Base-by-base conservation (phyloP, 2,329 filamentous ascomycete genomes). In the Chrysoporthe puriensis region DNA sequence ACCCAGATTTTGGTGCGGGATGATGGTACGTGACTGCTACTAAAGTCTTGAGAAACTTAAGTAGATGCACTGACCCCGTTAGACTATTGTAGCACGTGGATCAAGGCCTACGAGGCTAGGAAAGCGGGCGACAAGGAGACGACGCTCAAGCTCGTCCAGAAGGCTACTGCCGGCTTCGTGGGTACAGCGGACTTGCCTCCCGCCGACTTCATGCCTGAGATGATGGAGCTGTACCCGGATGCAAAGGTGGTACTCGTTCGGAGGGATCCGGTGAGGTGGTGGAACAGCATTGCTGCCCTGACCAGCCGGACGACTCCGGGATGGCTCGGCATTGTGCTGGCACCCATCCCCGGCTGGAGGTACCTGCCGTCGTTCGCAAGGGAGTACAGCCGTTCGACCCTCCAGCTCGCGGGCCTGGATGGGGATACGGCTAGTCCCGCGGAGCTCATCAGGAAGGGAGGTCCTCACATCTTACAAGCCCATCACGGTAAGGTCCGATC, bases 181-280 rank as follows among this genome's bases (percentile, higher is more conserved):
- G 80, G 78, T 13, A 76, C 77, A 21, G 79, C 79, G 21, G 82
- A 84, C 70, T 68, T 76, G 9, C 81, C 81, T 1, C 74, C 74
- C 3, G 73, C 73, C 36, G 74, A 78, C 62, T 75, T 82, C 21
- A 74, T 81, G n/a, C 74, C 76, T 32, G 80, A 83, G 65, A 71
- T 83, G 43, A 68, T 82, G 66, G 75, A 79, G 46, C 67, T 82
- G 36, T 83, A 82, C 66, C 82, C 82, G 0, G 76, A 82, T 46
- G 81, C 81, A 13, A 78, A 77, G 62, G 80, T 83, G 32, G 77
- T 83, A 26, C 76, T 76, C 70, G 77, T 77, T 1, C 72, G 71
- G 1, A 73, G 77, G 34, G 73, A 77, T 67, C 73, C 73, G 8
- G 71, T 72, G 18, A 72, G 71, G 59, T 77, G 76, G 76, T 74